phyloP scores from a whole-genome alignment of 2,329 filamentous ascomycete species.

The Ceratocystis huliohia region DNA sequence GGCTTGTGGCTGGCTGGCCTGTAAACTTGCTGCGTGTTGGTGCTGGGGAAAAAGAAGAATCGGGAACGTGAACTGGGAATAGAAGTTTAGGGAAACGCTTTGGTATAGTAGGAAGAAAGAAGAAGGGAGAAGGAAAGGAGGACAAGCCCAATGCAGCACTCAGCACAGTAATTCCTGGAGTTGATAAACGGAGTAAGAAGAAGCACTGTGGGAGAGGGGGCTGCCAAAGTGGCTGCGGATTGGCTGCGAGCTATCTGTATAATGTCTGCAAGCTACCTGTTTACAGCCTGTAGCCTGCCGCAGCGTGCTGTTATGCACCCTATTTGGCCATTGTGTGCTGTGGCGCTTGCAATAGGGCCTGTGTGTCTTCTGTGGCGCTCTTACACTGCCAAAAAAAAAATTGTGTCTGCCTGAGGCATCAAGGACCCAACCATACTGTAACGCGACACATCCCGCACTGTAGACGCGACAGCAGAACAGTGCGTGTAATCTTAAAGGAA shows the following conservation, averaged over 20 bases:
- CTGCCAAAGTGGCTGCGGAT: background rate
- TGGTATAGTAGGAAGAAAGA: background rate
- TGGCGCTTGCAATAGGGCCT: conserved; percentile 12
- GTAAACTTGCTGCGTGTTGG: conserved; percentile 1
- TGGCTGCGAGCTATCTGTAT: background rate
- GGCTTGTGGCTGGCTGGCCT: no score
- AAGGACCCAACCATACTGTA: background rate
- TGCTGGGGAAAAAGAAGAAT: background rate
- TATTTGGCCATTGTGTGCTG: background rate
- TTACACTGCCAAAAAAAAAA: background rate
- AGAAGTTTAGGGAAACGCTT: conserved; percentile 4
- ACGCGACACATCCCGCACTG: conserved; percentile 8
- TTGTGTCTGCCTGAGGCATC: conserved; percentile 17
- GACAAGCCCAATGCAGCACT: conserved; percentile 9
- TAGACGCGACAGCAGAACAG: conserved; percentile 1
- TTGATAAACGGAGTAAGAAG: background rate
- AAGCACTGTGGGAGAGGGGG: conserved; percentile 1
- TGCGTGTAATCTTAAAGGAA: background rate
- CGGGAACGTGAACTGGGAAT: background rate
- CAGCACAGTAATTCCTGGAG: conserved; percentile 4
- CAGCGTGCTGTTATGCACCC: no score
- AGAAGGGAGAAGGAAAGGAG: conserved; percentile 6
- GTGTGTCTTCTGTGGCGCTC: background rate
- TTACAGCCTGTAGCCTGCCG: no score
- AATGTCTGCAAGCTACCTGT: no score